Evolutionary conservation across 2,329 filamentous ascomycete genomes (phyloP).

Genomic region (Aureobasidium lini): DNA sequence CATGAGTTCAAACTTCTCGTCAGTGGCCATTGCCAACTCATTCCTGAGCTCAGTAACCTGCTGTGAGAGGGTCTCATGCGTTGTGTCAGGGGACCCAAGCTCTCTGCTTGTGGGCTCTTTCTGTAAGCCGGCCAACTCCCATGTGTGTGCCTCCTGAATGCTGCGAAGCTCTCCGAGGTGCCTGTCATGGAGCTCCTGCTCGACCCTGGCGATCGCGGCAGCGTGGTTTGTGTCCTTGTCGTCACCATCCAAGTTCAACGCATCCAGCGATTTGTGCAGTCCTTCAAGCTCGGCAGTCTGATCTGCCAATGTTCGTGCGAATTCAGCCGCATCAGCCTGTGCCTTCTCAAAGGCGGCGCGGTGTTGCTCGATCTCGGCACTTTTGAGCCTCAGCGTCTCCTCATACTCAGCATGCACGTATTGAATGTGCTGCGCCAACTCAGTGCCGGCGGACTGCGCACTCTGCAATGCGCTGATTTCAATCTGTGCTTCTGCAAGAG

Average conservation of each 20-base stretch:
- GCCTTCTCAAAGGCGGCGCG: slow-evolving; percentile 7
- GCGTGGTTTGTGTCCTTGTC: not conserved
- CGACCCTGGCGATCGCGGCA: not conserved
- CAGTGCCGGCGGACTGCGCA: not conserved
- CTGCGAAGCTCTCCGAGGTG: slow-evolving; percentile 7
- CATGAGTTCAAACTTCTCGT: slow-evolving; percentile 9
- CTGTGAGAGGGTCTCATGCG: not conserved
- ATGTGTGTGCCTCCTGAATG: slow-evolving; percentile 2
- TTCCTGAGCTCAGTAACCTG: not conserved
- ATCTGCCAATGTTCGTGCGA: not conserved
- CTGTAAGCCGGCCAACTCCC: not conserved
- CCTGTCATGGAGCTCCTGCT: slow-evolving; percentile 1
- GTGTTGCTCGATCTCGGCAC: slow-evolving; percentile 14
- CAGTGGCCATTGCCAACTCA: not conserved
- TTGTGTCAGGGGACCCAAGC: not conserved
- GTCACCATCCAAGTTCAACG: not conserved
- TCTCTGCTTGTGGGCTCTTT: not conserved
- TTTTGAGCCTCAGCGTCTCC: slow-evolving; percentile 3
- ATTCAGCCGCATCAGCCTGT: not conserved
- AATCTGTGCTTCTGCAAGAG: not conserved
- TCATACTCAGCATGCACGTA: slow-evolving; percentile 7
- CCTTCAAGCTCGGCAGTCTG: slow-evolving; percentile 4
- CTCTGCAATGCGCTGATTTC: not conserved
- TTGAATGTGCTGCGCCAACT: not conserved
- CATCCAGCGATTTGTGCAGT: not conserved